Evolutionary conservation across 495 filamentous ascomycete species (phyloP).

Genomic region (Trypethelium eluteriae): DNA sequence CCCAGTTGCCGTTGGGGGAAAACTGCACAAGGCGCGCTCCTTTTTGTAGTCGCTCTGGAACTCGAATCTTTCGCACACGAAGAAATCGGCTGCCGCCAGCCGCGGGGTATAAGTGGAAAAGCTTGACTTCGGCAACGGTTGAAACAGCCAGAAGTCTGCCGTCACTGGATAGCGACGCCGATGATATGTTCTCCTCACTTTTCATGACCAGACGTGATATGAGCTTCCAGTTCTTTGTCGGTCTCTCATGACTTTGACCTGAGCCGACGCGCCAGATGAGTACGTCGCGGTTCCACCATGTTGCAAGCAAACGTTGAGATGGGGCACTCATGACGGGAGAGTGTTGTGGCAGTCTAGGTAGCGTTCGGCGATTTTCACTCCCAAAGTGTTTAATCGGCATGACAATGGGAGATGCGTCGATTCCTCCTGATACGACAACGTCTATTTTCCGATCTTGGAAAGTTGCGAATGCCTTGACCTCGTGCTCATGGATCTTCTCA

Average conservation of each 20-base stretch:
- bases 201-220: conserved; percentile 64
- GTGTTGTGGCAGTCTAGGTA: conserved; percentile 73
- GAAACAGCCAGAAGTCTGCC: conserved; percentile 70
- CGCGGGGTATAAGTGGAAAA: conserved; percentile 56
- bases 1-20: conserved; percentile 48
- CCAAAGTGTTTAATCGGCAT: conserved; percentile 72
- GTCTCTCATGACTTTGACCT: conserved; percentile 18
- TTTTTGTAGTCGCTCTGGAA: conserved; percentile 38
- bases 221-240: conserved; percentile 46
- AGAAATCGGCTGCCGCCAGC: conserved; percentile 41
- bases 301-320: conserved; percentile 64
- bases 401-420: conserved; percentile 74
- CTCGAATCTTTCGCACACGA: conserved; percentile 59
- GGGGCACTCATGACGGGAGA: conserved; percentile 62
- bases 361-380: conserved; percentile 67
- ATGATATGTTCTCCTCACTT: conserved; percentile 82
- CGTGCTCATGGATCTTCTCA: conserved; percentile 75
- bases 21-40: conserved; percentile 61
- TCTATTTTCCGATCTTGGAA: conserved; percentile 71
- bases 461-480: conserved; percentile 90
- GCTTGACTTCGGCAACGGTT: conserved; percentile 66
- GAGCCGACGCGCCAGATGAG: conserved; percentile 60
- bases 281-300: conserved; percentile 89
- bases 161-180: conserved; percentile 62
- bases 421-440: conserved; percentile 83